Evolutionary conservation across 1,284 basidiomycete genomes (phyloP), one percentile per base, ranked within the genome.

Genomic region (Amylostereum chailletii): DNA sequence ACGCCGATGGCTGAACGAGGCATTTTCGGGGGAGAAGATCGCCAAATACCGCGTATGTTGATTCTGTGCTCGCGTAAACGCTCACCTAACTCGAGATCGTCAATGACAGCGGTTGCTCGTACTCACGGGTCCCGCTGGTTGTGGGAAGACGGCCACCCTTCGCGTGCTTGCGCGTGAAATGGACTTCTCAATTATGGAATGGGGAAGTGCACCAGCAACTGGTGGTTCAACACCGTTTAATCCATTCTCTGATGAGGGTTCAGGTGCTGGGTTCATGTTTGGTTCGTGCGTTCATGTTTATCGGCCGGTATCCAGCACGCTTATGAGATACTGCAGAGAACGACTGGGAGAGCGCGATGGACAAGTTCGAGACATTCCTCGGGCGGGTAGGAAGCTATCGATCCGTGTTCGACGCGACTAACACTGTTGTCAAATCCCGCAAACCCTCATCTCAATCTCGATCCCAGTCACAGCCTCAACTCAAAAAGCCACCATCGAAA

Each of bases 61-160:
- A 42, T n/a, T 39, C 19, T 19, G 19, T 19, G 19, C 19, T 19
- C 19, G 19, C 19, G 19, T 19, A 19, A 19, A 19, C 19, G 19
- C 19, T 19, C 19, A 19, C 19, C 19, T 19, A 19, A 19, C 19
- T 19, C 19, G 19, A 19, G 19, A 19, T 19, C 19, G 19, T 19
- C 19, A 19, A 19, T 19, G 19, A 7, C 54, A 94, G 92, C 77
- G 90, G 37, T 79, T 99, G 27, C 76, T 98, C 2, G 81, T 83
- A 0, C 69, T 99, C 5, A 90, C 89, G 1, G 95, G 96, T 1
- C 91, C 92, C 0, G 86, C 94, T 5, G 96, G 95, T 0, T 81
- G 84, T 0, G 95, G 83, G 0, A 99, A 99, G 70, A 95, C 94
- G 0, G 79, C 92, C 0, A 91, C 91, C 0, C 57, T 98, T 0